Evolutionary conservation across 305 asterid genomes (phyloP).

Genomic region (Fraxinus floribunda): DNA sequence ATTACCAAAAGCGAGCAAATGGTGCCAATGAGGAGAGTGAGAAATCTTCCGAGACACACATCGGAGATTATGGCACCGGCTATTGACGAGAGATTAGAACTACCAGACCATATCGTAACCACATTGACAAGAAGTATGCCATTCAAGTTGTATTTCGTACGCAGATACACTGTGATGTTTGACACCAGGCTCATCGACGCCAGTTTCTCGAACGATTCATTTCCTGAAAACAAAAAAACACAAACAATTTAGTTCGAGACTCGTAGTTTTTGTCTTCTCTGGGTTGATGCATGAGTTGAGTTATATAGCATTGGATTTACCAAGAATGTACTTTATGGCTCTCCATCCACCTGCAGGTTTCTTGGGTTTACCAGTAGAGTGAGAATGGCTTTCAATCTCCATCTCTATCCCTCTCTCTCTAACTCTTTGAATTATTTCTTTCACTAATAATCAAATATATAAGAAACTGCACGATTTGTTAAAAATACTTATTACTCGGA

Average conservation of each 20-base stretch:
- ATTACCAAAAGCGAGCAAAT: conserved; percentile 51
- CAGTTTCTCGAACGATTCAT: conserved; percentile 84
- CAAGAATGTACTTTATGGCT: conserved; percentile 73
- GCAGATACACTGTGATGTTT: conserved; percentile 63
- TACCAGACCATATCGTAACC: conserved; percentile 68
- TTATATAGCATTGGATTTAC: conserved; percentile 27
- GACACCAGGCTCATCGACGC: conserved; percentile 74
- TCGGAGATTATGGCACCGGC: conserved; percentile 71
- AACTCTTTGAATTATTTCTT: background rate
- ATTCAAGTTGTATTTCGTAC: conserved; percentile 54
- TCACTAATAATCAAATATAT: background rate
- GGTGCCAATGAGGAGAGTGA: conserved; percentile 70
- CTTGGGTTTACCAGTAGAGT: conserved; percentile 21
- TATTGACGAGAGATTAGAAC: conserved; percentile 53
- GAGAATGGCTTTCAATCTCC: conserved; percentile 29
- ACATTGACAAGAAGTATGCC: conserved; percentile 64
- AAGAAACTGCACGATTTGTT: background rate
- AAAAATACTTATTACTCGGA: conserved; percentile 2
- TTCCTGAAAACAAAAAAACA: conserved; percentile 29
- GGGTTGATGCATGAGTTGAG: background rate
- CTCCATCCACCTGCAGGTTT: conserved; percentile 64
- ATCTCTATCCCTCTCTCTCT: conserved; percentile 23
- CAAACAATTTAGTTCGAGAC: background rate
- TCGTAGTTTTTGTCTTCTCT: background rate
- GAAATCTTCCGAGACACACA: conserved; percentile 57